Percentiles rank a stretch among this genome's conserved stretches.
These are phyloP conservation scores for Myxozyma neglecta DNA, from an alignment of 805 yeast genomes.

Conservation along the genomic window DNA sequence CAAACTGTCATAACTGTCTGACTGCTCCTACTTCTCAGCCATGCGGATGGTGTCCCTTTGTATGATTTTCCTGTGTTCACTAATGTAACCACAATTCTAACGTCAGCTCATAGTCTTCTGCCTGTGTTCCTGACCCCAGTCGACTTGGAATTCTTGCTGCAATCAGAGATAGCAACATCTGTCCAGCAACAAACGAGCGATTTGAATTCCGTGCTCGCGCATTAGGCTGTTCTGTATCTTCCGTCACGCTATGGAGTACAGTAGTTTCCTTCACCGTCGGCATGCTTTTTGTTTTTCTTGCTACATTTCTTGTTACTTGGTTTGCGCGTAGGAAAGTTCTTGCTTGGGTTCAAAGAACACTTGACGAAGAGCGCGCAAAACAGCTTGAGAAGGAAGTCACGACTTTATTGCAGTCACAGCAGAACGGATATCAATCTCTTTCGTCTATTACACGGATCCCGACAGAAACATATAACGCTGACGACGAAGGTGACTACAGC, in stretches of 20 bases:
- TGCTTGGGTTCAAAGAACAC: background rate
- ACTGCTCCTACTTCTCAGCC: constrained; percentile 10
- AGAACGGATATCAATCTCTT: constrained; percentile 1
- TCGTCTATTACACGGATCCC: constrained; percentile 4
- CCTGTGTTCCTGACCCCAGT: constrained; percentile 23
- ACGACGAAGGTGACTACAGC: constrained; percentile 6
- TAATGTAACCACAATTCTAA: too few species aligned
- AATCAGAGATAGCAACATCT: constrained; percentile 17
- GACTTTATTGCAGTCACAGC: background rate
- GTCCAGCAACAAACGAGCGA: constrained; percentile 17
- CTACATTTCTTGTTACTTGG: background rate
- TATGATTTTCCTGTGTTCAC: background rate
- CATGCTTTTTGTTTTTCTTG: background rate
- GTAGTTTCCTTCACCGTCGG: constrained; percentile 19
- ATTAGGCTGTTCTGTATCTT: constrained; percentile 20
- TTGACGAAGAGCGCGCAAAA: constrained; percentile 9
- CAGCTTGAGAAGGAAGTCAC: background rate
- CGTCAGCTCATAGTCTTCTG: constrained; percentile 8
- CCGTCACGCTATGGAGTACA: constrained; percentile 21
- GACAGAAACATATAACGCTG: constrained; percentile 2
- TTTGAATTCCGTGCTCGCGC: constrained; percentile 25
- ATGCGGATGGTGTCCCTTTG: constrained; percentile 29
- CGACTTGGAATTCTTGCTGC: constrained; percentile 22
- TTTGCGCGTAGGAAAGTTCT: constrained; percentile 13
- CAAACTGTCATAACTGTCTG: constrained; percentile 14